Conservation (phyloP, 306 rosid species). For the Alnus rubra region DNA sequence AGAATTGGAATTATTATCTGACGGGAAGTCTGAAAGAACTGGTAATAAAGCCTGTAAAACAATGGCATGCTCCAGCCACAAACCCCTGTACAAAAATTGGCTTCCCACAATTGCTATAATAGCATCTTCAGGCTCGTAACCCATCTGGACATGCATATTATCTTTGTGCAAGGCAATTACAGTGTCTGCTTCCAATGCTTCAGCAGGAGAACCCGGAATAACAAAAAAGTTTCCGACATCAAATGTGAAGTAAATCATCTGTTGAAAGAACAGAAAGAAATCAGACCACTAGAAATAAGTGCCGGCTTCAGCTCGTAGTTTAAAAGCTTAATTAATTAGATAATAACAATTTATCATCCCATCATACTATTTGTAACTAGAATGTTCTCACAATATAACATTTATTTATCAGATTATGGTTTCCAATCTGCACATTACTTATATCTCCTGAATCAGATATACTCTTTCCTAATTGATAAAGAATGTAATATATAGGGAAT, state of each 20-base stretch:
- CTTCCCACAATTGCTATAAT: slow-evolving; percentile 87
- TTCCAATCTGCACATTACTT: slow-evolving; percentile 8
- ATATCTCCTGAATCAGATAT: slow-evolving; percentile 9
- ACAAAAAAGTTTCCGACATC: slow-evolving; percentile 89
- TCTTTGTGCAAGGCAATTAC: slow-evolving; percentile 46
- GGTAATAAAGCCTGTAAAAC: slow-evolving; percentile 78
- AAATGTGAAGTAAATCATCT: slow-evolving; percentile 81
- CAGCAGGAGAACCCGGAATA: slow-evolving; percentile 87
- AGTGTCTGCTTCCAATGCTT: slow-evolving; percentile 63
- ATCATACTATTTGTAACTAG: slow-evolving; percentile 15
- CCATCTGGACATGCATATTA: slow-evolving; percentile 53
- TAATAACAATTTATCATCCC: slow-evolving; percentile 6
- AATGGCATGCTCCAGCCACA: slow-evolving; percentile 94
- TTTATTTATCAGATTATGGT: slow-evolving; percentile 10
- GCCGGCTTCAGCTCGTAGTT: slow-evolving; percentile 7
- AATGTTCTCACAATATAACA: slow-evolving; percentile 7
- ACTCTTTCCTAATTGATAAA: slow-evolving; percentile 6
- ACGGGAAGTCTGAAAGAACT: slow-evolving; percentile 50
- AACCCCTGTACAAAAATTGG: slow-evolving; percentile 76
- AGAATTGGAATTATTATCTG: slow-evolving; percentile 43
- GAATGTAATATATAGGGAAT: slow-evolving; percentile 21
- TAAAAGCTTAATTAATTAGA: not conserved
- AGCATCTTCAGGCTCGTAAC: slow-evolving; percentile 62
- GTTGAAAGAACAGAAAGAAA: slow-evolving; percentile 37
- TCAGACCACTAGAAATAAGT: slow-evolving; percentile 24